Evolutionary conservation across 2,329 filamentous ascomycete species (phyloP).

Genomic region (Colletotrichum paranaense): DNA sequence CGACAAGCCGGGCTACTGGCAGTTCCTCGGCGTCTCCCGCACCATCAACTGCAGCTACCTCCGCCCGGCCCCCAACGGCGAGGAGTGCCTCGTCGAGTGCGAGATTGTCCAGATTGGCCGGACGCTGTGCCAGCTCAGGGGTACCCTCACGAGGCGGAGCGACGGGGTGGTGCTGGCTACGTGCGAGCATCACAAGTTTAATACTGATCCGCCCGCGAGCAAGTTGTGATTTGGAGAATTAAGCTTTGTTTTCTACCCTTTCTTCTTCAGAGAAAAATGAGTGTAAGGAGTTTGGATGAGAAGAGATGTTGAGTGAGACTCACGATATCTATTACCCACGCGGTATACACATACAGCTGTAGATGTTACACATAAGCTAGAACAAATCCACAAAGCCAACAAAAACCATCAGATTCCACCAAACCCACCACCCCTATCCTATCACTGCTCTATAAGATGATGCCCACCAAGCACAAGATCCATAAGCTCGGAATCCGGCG

Average conservation of each 20-base stretch:
- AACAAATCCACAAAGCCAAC: not conserved
- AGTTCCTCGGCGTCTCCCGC: conserved; percentile 71
- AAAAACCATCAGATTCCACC: not conserved
- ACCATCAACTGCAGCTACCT: conserved; percentile 76
- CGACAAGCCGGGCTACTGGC: conserved; percentile 68
- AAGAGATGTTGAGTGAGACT: not conserved
- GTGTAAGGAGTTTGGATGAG: not conserved
- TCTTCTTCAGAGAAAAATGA: not conserved
- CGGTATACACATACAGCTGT: too few species aligned
- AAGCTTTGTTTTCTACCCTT: too few species aligned
- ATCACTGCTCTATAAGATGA: conserved; percentile 20
- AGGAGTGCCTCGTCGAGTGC: conserved; percentile 63
- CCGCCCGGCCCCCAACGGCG: conserved; percentile 66
- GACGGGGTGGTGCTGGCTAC: conserved; percentile 65
- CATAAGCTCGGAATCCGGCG: conserved; percentile 30
- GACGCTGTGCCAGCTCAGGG: conserved; percentile 63
- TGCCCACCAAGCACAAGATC: conserved; percentile 26
- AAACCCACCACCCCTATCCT: not conserved
- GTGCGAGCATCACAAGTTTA: conserved; percentile 75
- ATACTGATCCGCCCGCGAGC: conserved; percentile 59
- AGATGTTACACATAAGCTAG: not conserved
- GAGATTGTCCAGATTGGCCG: conserved; percentile 69
- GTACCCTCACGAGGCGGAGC: conserved; percentile 63
- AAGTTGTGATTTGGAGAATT: conserved; percentile 38
- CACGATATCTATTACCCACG: not conserved